These are phyloP conservation scores for Termitomyces sp. DNA, from an alignment of 768 basidiomycete genomes.

Conservation along the genomic window DNA sequence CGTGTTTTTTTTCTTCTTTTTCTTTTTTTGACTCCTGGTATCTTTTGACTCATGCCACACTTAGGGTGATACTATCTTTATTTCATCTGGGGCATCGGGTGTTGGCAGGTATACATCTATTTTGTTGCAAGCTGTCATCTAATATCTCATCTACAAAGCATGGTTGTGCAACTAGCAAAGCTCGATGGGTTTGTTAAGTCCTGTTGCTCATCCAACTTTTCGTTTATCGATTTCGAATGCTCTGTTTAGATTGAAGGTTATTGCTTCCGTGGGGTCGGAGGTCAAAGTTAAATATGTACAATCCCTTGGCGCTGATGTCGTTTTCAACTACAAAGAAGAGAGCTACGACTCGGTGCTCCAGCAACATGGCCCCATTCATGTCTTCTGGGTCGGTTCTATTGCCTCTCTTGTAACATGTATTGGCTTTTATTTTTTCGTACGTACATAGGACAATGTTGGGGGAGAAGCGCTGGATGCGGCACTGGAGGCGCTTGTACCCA, in stretches of 20 bases:
- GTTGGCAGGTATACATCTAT: constrained; percentile 21
- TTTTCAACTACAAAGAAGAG: constrained; percentile 50
- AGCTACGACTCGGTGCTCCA: constrained; percentile 36
- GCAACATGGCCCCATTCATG: constrained; percentile 14
- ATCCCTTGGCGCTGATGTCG: constrained; percentile 49
- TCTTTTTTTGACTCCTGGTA: too few relatives aligned
- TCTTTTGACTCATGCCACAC: neutral
- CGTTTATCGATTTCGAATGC: neutral
- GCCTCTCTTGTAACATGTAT: neutral
- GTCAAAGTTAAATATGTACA: constrained; percentile 52
- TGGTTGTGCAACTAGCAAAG: constrained; percentile 34
- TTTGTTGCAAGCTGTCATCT: neutral
- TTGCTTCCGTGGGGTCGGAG: constrained; percentile 57
- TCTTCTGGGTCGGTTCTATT: constrained; percentile 23
- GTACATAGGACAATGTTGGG: constrained; percentile 36
- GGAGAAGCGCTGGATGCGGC: constrained; percentile 34
- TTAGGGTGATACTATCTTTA: constrained; percentile 22
- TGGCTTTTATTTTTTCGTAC: constrained; percentile 3
- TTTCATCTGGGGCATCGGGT: constrained; percentile 22
- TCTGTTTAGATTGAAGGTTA: constrained; percentile 40
- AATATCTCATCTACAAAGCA: constrained; percentile 8
- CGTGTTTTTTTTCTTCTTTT: neutral
- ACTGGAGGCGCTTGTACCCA: constrained; percentile 27
- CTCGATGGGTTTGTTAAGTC: constrained; percentile 18
- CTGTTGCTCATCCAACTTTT: neutral